Evolutionary conservation across 768 basidiomycete genomes (phyloP), one percentile per base, ranked within the genome.

Genomic region (Nidularia pulvinata): DNA sequence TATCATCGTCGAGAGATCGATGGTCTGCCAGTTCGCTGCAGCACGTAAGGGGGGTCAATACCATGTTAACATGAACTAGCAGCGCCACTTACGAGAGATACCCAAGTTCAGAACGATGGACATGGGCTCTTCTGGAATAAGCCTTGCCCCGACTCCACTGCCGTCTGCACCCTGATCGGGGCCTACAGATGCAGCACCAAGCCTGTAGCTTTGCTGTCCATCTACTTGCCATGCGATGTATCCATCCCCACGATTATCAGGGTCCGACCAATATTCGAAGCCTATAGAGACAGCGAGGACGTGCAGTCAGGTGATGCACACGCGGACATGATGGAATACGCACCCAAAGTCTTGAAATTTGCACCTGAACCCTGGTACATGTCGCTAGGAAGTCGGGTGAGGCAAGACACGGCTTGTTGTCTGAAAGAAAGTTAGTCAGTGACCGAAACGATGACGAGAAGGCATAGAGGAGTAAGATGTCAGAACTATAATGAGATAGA

Each of bases 141-240:
- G 64, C 49, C 94, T 69, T 64, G 87, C 85, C 0, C 76, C 73
- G 7, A 95, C 75, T 19, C 77, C 75, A 7, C 72, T 73, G 1
- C 79, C 81, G 6, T 55, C 62, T 0, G 58, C 5, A 0, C 68
- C 66, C 52, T 68, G 68, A 53, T 80, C 78, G 9, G 78, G 62
- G 0, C 62, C 72, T 3, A 80, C 77, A 16, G 89, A 82, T 10
- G 59, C 52, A 0, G 89, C 84, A 14, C 79, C 75, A 60, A 94
- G 61, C 11, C 70, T 65, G 52, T 68, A 82, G 0, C 79, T 76
- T 37, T 75, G 76, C 32, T 63, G 61, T 1, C 84, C 86, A 56
- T 85, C 78, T 11, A 83, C 78, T 52, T 83, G 77, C 94, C 94
- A 95, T 5, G 86, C 85, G 53, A 95, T 84, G 61, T 79, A 88